Base-by-base conservation (phyloP, 495 filamentous ascomycete species). In the Aspergillus baeticus region DNA sequence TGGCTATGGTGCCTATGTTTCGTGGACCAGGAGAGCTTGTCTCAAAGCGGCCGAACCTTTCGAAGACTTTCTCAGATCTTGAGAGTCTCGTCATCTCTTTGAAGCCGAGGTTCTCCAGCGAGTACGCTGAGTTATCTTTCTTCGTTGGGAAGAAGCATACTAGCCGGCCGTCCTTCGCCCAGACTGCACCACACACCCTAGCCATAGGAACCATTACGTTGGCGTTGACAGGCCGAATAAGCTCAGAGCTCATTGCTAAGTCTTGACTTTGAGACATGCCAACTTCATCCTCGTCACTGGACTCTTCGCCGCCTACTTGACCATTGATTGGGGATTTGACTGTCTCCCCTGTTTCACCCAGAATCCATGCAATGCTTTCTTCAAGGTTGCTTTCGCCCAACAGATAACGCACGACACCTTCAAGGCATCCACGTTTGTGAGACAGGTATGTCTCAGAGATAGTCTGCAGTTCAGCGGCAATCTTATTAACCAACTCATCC, bases 131-230 rank as follows among this genome's bases (percentile, higher is more conserved):
- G 57, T 84, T 87, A 51, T 91, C 87, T 63, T 87, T 85, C 66
- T 90, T 92, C 7, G 87, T 86, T 3, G 88, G 89, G 62, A 96
- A 95, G 62, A 93, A 95, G 73, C 91, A 95, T 18, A 92, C 83
- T 7, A 97, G 77, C 42, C 82, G 83, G 20, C 92, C 92, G 61
- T 90, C 83, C 44, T 84, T 81, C 14, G 89, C 84, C 77, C 91
- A 96, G 13, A 84, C 74, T 11, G 87, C 88, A 42, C 91, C 89
- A 65, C 89, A 95, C 18, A 71, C 80, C 60, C 84, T 84, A 5
- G 88, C 89, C 47, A 88, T 72, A 13, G 91, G 91, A 7, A 92
- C 87, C 63, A 89, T 87, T 22, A 86, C 86, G 55, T 89, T 87
- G 17, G 87, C 83, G 65, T 86, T 88, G 8, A 83, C 76, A 8